Evolutionary conservation across 192 early-diverging fungal genomes (phyloP).

Genomic region (Umbelopsis sp.): DNA sequence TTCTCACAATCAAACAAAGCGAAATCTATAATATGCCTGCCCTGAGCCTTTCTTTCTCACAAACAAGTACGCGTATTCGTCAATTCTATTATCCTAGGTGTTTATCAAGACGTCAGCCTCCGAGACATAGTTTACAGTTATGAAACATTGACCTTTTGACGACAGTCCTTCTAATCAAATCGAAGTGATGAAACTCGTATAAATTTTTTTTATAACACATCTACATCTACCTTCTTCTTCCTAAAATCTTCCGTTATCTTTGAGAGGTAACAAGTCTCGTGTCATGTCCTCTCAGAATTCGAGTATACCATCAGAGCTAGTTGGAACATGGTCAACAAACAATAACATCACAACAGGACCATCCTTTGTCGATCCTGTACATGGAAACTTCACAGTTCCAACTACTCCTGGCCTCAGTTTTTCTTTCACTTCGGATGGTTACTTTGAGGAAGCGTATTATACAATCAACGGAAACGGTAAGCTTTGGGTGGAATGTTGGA

Average conservation of each 20-base stretch:
- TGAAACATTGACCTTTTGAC: not conserved
- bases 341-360: constrained; percentile 13
- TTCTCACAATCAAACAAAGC: too few relatives aligned
- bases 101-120: not conserved
- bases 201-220: not conserved
- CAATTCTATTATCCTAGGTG: too few relatives aligned
- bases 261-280: not conserved
- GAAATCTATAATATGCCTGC: too few relatives aligned
- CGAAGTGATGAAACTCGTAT: not conserved
- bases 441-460: constrained; percentile 26
- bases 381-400: constrained; percentile 6
- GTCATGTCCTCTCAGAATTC: not conserved
- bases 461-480: constrained; percentile 14
- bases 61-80: too few relatives aligned
- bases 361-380: constrained; percentile 1
- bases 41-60: too few relatives aligned
- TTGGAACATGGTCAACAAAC: constrained; percentile 23
- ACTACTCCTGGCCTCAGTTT: constrained; percentile 1
- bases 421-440: constrained; percentile 7
- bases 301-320: constrained; percentile 4
- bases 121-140: not conserved
- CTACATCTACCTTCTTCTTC: not conserved
- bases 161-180: not conserved
- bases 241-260: not conserved
- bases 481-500: not conserved